A percentile compares a stretch with the other conserved stretches of the same genome.
Evolutionary conservation across 1,139 yeast species (phyloP).

Genomic region (Candida buenavistaensis): DNA sequence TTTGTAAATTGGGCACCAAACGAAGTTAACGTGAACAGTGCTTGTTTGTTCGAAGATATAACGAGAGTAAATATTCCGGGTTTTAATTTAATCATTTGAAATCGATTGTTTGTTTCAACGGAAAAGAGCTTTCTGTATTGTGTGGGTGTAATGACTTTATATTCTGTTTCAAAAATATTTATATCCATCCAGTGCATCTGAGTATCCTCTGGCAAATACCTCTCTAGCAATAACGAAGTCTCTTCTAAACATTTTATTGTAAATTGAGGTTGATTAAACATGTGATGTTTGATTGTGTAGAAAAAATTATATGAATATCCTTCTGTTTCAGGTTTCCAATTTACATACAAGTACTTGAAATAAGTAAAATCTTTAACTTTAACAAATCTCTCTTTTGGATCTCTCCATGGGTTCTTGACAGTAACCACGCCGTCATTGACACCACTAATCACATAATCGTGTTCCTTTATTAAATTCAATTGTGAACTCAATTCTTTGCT

Average conservation of each 20-base stretch:
- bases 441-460: conserved; percentile 59
- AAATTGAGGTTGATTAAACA: conserved; percentile 51
- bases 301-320: conserved; percentile 34
- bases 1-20: conserved; percentile 23
- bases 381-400: conserved; percentile 25
- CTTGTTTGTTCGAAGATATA: conserved; percentile 22
- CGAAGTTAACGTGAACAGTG: conserved; percentile 38
- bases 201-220: conserved; percentile 23
- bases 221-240: conserved; percentile 54
- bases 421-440: conserved; percentile 10
- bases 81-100: conserved; percentile 23
- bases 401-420: conserved; percentile 37
- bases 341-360: conserved; percentile 61
- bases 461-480: conserved; percentile 53
- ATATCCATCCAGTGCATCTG: conserved; percentile 23
- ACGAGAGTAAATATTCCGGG: conserved; percentile 32
- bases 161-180: conserved; percentile 29
- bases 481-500: conserved; percentile 36
- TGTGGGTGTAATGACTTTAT: conserved; percentile 25
- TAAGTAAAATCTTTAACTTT: conserved; percentile 34
- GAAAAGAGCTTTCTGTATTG: conserved; percentile 27
- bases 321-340: conserved; percentile 58
- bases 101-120: conserved; percentile 31
- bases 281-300: conserved; percentile 18
- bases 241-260: conserved; percentile 29